Base-by-base conservation (phyloP, 1,284 basidiomycete genomes). In the Papiliotrema laurentii region DNA sequence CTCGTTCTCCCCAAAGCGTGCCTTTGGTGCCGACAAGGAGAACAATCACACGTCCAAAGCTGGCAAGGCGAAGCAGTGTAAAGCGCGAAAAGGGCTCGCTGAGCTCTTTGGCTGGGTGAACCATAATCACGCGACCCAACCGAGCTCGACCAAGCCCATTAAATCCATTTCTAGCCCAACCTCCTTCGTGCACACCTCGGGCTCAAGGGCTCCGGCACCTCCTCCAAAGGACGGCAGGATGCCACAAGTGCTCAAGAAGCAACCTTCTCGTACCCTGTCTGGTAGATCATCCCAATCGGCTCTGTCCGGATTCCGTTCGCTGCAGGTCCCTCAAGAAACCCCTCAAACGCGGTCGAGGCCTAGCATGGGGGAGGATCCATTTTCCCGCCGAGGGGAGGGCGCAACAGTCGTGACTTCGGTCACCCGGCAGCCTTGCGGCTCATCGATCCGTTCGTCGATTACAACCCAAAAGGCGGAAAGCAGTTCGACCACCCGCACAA, bases 281-380 rank as follows among this genome's bases (percentile, higher is more conserved):
- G 44, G 22, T 40, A 47, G 19, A 37, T 48, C 38, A 24, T 49
- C 48, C 16, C 38, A 31, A 26, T 47, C 50, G 26, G 42, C 31
- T 33, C 21, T 46, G 16, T 49, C 53, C 2, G 22, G 9, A 2
- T 27, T 22, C 44, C 11, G 50, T 54, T 30, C 50, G 2, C 45
- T 42, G 3, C n/a, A 34, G 5, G 31, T 44, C 1, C 47, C 50
- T 5, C 44, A 51, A 34, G 41, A 45, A 51, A 61, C 43, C 22
- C 47, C 34, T 19, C 40, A 43, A 30, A 19, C 40, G 13, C 40
- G 47, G 5, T 53, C 56, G 31, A 50, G 62, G 16, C 60, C 67
- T 1, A 67, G 64, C 34, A 64, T 69, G 41, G 63, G 62, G 10
- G 63, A 61, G 25, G 69, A 71, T 34, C 69, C 69, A 2, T 71